These are phyloP conservation scores for Curvularia spicifera DNA, from an alignment of 2,329 filamentous ascomycete genomes.

Conservation along the genomic window DNA sequence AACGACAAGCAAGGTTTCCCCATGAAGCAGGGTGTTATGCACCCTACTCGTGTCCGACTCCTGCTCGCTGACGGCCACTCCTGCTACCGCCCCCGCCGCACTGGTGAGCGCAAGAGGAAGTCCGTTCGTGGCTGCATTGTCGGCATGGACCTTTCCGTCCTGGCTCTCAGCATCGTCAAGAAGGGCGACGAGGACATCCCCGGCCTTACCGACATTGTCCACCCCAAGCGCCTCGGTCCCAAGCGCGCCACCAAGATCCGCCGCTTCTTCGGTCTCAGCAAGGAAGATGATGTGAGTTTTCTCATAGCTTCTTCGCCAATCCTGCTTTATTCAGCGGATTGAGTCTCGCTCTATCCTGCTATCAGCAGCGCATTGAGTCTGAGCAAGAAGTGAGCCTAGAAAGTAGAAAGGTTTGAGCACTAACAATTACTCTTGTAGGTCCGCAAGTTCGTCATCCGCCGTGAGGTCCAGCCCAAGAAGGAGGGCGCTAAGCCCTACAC, in stretches of 20 bases:
- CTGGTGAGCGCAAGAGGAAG: conserved; percentile 99
- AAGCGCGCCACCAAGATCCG: conserved; percentile 99
- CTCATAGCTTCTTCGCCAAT: conserved; percentile 71
- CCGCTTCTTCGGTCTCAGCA: conserved; percentile 99
- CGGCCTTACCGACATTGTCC: conserved; percentile 94
- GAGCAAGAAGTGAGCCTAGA: conserved; percentile 39
- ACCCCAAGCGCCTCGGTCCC: conserved; percentile 98
- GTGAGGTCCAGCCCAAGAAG: conserved; percentile 92
- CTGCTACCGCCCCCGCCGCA: conserved; percentile 98
- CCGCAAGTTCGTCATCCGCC: conserved; percentile 99
- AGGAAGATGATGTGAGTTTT: conserved; percentile 99
- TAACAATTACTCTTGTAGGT: conserved; percentile 64
- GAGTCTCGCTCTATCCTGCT: conserved; percentile 63
- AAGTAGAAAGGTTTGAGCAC: conserved; percentile 21
- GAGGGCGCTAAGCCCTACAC: conserved; percentile 98
- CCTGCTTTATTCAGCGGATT: conserved; percentile 50
- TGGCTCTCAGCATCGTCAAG: conserved; percentile 96
- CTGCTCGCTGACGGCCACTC: conserved; percentile 96
- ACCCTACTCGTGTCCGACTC: conserved; percentile 97
- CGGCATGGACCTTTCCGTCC: conserved; percentile 90
- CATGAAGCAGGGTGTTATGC: conserved; percentile 99
- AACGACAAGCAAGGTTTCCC: conserved; percentile 99
- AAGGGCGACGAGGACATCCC: conserved; percentile 94
- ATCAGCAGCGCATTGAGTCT: conserved; percentile 55
- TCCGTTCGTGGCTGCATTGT: conserved; percentile 99